Evolutionary conservation across 257 asterid species (phyloP), one percentile per base, ranked within the genome.

Genomic region (Gynochthodes officinalis): DNA sequence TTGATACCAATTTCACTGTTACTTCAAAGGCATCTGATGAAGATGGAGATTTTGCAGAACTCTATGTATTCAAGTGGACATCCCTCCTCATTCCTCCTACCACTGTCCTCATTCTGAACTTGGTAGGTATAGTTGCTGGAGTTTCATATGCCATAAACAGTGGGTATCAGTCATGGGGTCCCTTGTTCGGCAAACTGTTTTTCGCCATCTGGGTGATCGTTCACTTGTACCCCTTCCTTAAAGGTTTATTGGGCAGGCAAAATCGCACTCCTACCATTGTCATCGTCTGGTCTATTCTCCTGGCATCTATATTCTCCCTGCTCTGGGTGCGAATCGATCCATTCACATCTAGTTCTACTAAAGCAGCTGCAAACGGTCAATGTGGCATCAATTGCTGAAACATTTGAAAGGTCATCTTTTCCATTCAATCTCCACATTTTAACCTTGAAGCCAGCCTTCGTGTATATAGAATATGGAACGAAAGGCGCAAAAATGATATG

Each of bases 251-350:
- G 82, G 97, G 98, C 43, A 73, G 95, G 18, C 93, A 86, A 69
- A 90, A 93, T 52, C 95, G 98, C 35, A 93, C 97, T 0, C 98
- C 97, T n/a, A 93, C 98, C 10, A 93, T 93, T 52, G 97, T 93
- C 54, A 88, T 93, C 5, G 97, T 93, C 42, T 93, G 98, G 98
- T 89, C 98, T 4, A 87, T 93, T 2, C 97, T 93, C 27, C 93
- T 93, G 4, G 98, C 98, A 4, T 93, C 97, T 3, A 90, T 93
- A 57, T 93, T 93, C 90, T 93, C 97, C 30, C 81, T 93, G 76
- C 87, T 93, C 39, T 93, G 98, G 97, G 98, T 90, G 42, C 83
- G 96, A 1, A 89, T 90, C 48, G 98, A 93, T 80, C 98, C 98
- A 0, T 93, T 93, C 67, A 86, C 96, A 7, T 85, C 90, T 0